These are phyloP conservation scores for Huntiella moniliformis DNA, from an alignment of 2,329 filamentous ascomycete genomes.

Conservation along the genomic window DNA sequence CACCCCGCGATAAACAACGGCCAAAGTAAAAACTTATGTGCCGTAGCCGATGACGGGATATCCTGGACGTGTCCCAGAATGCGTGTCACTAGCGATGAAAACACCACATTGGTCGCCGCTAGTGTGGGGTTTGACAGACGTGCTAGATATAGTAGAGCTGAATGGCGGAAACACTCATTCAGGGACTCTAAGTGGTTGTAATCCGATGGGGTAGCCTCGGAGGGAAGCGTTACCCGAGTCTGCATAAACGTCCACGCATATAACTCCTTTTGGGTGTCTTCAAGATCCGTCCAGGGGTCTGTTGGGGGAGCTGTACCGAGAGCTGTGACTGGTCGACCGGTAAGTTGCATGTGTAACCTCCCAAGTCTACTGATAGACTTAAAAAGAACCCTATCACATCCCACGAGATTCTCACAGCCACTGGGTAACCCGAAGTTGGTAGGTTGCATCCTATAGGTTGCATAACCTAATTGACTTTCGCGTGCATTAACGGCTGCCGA, in stretches of 20 bases:
- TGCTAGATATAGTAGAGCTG: slow-evolving; percentile 76
- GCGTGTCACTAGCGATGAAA: background rate
- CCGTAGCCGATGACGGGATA: slow-evolving; percentile 55
- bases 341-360: slow-evolving; percentile 66
- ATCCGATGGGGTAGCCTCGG: slow-evolving; percentile 37
- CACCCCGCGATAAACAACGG: slow-evolving; percentile 72
- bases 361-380: slow-evolving; percentile 69
- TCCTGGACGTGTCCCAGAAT: slow-evolving; percentile 31
- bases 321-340: slow-evolving; percentile 36
- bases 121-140: slow-evolving; percentile 61
- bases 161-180: slow-evolving; percentile 78
- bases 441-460: slow-evolving; percentile 22
- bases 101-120: slow-evolving; percentile 34
- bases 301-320: background rate
- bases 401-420: slow-evolving; percentile 66
- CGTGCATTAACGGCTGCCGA: slow-evolving; percentile 82
- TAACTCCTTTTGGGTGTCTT: slow-evolving; percentile 54
- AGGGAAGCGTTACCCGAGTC: slow-evolving; percentile 31
- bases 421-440: slow-evolving; percentile 33
- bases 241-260: slow-evolving; percentile 65
- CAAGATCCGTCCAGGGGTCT: slow-evolving; percentile 74
- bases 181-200: slow-evolving; percentile 60
- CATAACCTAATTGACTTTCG: slow-evolving; percentile 49
- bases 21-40: slow-evolving; percentile 85
- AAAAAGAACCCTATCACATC: slow-evolving; percentile 75